Evolutionary conservation across 805 yeast species (phyloP).

Genomic region (Candida maltosa): DNA sequence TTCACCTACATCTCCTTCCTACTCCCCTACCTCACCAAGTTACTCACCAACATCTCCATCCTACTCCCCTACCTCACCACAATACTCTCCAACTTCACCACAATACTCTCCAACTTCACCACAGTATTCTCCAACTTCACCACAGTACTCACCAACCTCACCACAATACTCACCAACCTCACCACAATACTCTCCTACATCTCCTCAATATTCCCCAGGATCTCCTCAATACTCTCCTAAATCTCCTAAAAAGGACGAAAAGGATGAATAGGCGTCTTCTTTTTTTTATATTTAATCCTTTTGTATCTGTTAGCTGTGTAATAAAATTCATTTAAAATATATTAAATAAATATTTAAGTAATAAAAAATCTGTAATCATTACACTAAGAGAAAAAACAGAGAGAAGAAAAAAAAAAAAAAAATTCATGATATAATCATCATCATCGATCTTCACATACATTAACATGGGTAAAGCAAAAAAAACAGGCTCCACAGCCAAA

Average conservation of each 20-base stretch:
- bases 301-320: too few species aligned
- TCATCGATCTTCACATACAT: too few species aligned
- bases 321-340: too few species aligned
- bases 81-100: slow-evolving; percentile 79
- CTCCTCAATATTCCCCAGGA: slow-evolving; percentile 57
- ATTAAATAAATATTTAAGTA: too few species aligned
- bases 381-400: not conserved
- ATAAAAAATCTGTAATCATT: not conserved
- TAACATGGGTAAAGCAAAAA: not conserved
- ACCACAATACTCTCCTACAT: slow-evolving; percentile 64
- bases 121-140: slow-evolving; percentile 66
- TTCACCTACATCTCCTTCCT: slow-evolving; percentile 75
- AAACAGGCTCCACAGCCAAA: not conserved
- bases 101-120: slow-evolving; percentile 52
- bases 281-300: too few species aligned
- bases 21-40: slow-evolving; percentile 71
- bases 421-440: not conserved
- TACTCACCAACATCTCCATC: slow-evolving; percentile 59
- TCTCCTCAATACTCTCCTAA: slow-evolving; percentile 47
- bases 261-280: slow-evolving; percentile 17
- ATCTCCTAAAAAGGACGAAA: slow-evolving; percentile 29
- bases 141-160: slow-evolving; percentile 74
- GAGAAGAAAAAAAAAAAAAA: not conserved
- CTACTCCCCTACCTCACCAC: slow-evolving; percentile 50
- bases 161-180: slow-evolving; percentile 80